phyloP scores from a whole-genome alignment of 75 land plant genomes.

The Gnetum montanum region DNA sequence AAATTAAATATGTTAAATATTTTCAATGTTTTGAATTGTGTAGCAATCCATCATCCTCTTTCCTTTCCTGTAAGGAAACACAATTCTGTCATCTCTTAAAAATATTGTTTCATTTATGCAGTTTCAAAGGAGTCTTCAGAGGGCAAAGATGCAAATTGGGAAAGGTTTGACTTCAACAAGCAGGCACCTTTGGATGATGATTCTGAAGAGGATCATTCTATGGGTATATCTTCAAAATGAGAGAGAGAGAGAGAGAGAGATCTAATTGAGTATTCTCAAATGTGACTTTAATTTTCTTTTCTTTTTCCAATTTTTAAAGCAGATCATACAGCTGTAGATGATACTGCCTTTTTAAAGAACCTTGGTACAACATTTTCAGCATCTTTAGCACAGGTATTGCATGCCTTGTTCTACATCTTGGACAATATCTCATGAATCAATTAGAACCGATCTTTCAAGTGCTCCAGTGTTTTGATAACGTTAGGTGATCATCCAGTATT shows the following conservation, averaged over 20 bases:
- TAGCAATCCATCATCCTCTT: too few species aligned
- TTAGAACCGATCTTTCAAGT: too few species aligned
- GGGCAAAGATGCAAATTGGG: constrained; percentile 72
- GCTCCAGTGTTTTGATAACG: too few species aligned
- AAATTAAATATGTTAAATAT: too few species aligned
- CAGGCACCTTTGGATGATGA: constrained; percentile 93
- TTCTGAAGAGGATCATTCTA: constrained; percentile 2
- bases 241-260: too few species aligned
- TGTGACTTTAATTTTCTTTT: too few species aligned
- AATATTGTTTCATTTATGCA: constrained; percentile 24
- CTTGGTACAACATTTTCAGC: constrained; percentile 20
- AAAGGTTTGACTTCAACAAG: constrained; percentile 87
- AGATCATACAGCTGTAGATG: too few species aligned
- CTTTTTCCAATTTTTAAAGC: too few species aligned
- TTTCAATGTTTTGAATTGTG: too few species aligned
- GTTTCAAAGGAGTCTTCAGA: constrained; percentile 57
- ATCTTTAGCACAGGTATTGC: constrained; percentile 14
- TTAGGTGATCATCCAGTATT: too few species aligned
- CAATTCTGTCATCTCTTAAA: constrained; percentile 1
- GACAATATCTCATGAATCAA: background rate
- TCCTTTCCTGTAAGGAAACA: background rate
- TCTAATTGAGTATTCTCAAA: too few species aligned
- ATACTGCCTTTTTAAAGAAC: constrained; percentile 18
- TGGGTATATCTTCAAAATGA: too few species aligned
- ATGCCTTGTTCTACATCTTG: background rate